Percentiles rank a stretch among this genome's conserved stretches.
Conservation (phyloP, 2,329 filamentous ascomycete species). For the Grosmannia huntii region DNA sequence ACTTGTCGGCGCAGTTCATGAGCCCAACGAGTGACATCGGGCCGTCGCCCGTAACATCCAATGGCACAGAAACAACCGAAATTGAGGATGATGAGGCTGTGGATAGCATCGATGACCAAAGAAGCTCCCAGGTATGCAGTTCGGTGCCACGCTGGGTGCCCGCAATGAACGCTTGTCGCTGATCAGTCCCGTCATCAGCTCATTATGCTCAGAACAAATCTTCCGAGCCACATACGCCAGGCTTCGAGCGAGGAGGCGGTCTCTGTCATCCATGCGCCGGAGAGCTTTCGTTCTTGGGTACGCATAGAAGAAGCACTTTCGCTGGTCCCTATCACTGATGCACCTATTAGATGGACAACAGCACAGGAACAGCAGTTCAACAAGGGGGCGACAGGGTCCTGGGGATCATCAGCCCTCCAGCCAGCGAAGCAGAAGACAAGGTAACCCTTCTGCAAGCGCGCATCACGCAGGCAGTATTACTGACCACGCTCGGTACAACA, state of each 20-base stretch:
- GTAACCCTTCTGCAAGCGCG: constrained; percentile 14
- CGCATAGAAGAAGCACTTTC: constrained; percentile 13
- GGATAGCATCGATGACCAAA: neutral
- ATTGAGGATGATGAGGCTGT: constrained; percentile 59
- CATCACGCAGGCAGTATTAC: neutral
- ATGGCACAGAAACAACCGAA: constrained; percentile 70
- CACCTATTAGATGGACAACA: constrained; percentile 5
- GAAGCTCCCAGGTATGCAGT: constrained; percentile 12
- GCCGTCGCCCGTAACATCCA: constrained; percentile 75
- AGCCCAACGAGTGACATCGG: constrained; percentile 57
- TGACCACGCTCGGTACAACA: neutral
- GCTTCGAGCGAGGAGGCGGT: constrained; percentile 62
- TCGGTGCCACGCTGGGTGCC: neutral
- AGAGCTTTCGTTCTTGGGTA: constrained; percentile 73
- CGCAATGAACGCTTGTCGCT: neutral
- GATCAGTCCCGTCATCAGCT: constrained; percentile 21
- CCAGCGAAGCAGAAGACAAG: constrained; percentile 23
- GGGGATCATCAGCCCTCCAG: constrained; percentile 22
- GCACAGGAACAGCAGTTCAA: neutral
- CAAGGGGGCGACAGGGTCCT: constrained; percentile 14
- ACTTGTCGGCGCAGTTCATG: constrained; percentile 40
- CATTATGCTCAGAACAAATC: constrained; percentile 41
- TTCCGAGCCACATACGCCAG: constrained; percentile 44
- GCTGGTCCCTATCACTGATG: neutral
- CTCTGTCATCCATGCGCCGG: constrained; percentile 83